Evolutionary conservation across 306 rosid genomes (phyloP), one percentile per base, ranked within the genome.

Genomic region (Macrotyloma uniflorum): DNA sequence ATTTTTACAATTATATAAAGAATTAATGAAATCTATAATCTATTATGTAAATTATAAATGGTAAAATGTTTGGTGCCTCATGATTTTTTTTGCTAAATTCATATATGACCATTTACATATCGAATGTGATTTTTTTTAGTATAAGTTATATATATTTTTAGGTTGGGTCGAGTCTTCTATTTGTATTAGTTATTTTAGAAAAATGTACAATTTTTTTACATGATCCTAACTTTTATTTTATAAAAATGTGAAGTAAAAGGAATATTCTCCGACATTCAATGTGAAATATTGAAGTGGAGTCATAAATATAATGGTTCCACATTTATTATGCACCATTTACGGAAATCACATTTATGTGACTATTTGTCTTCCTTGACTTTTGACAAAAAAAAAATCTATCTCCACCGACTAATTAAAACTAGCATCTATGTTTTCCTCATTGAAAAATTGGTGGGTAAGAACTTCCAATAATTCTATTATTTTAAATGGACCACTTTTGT

Each of bases 361-460:
- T 33, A 62, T 33, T 62, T 59, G 3, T 62, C 68, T 33, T 62
- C 15, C 33, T 62, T 62, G 45, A 62, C 68, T 62, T 62, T 32
- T 8, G n/a, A n/a, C 5, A 16, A 30, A 16, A 0, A n/a, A n/a
- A n/a, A n/a, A n/a, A n/a, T 30, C 43, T 15, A 16, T 32, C 67
- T 59, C 20, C 40, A 28, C 43, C 67, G 38, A 8, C 43, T 59
- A 30, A 15, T 8, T n/a, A 46, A 46, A 0, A 0, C 22, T 53
- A 16, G 15, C 19, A 13, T 47, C 6, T 47, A 15, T 5, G 14
- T 51, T 51, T 47, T 47, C 53, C 54, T 26, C 28, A 1, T 26
- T 26, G 28, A 26, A 26, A 26, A 36, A 2, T 22, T 3, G 30
- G 8, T 9, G 15, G 0, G 8, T 24, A 5, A 12, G 64, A 26